Conservation (phyloP, 2,329 filamentous ascomycete species). For the Cladosporium phlei region DNA sequence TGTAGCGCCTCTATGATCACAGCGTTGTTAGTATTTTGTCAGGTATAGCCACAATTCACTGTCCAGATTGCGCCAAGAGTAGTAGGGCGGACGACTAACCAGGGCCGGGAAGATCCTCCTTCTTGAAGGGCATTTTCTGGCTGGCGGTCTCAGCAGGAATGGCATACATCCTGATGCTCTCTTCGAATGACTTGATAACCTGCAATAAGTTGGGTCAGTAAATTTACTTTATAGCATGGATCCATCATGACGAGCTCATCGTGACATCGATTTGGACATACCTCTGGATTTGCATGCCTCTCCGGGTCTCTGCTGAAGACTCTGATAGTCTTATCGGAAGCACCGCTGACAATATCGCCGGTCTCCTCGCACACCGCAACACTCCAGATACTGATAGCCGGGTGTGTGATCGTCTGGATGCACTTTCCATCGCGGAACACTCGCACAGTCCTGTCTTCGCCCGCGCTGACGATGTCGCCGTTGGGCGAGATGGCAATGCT, state of each 20-base stretch:
- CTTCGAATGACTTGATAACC: conserved; percentile 66
- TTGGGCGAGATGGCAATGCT: conserved; percentile 70
- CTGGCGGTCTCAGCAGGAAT: conserved; percentile 60
- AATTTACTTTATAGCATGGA: no score
- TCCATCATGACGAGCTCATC: no score
- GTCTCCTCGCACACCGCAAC: conserved; percentile 77
- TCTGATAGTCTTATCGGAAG: conserved; percentile 80
- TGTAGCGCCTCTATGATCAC: conserved; percentile 64
- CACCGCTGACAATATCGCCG: conserved; percentile 89
- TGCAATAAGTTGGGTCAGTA: no score
- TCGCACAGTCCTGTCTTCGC: conserved; percentile 88
- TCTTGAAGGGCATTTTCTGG: conserved; percentile 64
- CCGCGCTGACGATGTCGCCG: conserved; percentile 83
- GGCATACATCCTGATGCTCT: conserved; percentile 47
- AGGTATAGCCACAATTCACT: neutral
- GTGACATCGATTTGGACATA: conserved; percentile 21
- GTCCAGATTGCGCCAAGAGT: no score
- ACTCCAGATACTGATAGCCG: conserved; percentile 92
- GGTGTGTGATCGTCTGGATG: conserved; percentile 92
- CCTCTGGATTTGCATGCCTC: conserved; percentile 64
- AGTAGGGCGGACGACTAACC: neutral
- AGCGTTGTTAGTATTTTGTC: neutral
- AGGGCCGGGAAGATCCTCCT: conserved; percentile 82
- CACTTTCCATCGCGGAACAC: conserved; percentile 82
- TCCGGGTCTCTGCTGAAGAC: conserved; percentile 73